Evolutionary conservation across 1,139 yeast genomes (phyloP).

Genomic region (Scheffersomyces titani): DNA sequence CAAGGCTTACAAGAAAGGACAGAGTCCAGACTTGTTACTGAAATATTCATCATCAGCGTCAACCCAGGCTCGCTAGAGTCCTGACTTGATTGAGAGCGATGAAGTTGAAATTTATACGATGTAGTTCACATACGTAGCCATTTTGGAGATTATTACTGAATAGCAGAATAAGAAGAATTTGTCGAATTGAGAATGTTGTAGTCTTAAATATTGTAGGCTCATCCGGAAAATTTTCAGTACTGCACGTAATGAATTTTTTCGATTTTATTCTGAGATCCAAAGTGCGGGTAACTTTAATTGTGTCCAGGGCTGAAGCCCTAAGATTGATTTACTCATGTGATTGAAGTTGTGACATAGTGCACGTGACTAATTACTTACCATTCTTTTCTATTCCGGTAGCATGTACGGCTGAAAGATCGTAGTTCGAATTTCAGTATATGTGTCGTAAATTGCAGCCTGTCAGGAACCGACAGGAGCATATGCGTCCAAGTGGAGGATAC

Average conservation of each 20-base stretch:
- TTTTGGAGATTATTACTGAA: conserved; percentile 11
- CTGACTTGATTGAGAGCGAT: not conserved
- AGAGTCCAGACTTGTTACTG: not conserved
- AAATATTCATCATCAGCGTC: not conserved
- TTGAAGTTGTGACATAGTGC: too few relatives aligned
- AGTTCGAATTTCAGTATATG: not conserved
- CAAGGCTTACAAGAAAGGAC: conserved; percentile 25
- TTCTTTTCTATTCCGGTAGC: too few relatives aligned
- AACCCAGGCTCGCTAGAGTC: not conserved
- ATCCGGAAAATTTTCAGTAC: not conserved
- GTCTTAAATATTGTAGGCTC: not conserved
- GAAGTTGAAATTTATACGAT: not conserved
- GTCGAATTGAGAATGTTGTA: not conserved
- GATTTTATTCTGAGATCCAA: not conserved
- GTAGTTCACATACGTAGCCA: conserved; percentile 19
- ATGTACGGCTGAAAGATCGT: too few relatives aligned
- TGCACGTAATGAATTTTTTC: not conserved
- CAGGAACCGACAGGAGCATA: too few relatives aligned
- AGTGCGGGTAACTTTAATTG: not conserved
- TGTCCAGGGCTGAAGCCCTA: not conserved
- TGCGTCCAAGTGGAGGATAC: not conserved
- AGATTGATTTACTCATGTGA: not conserved
- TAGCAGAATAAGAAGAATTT: not conserved
- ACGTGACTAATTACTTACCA: too few relatives aligned
- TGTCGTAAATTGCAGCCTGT: too few relatives aligned